Conservation (phyloP, 441 rosid genomes). For the Syzygium syzygioides region DNA sequence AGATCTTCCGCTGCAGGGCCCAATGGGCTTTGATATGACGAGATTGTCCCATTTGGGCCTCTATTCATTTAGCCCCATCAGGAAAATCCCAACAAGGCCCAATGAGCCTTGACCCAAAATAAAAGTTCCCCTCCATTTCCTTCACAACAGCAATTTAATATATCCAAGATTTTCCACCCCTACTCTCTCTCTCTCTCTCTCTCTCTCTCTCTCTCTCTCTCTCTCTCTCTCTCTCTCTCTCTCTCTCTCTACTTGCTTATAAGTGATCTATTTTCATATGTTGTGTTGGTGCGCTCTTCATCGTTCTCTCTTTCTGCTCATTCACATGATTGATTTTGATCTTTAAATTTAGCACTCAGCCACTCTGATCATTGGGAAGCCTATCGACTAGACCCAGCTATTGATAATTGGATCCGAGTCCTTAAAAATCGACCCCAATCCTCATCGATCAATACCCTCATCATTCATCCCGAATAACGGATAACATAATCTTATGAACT, state of each 20-base stretch:
- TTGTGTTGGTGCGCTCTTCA: neutral
- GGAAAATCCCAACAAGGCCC: neutral
- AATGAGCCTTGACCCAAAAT: neutral
- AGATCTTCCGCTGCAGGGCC: neutral
- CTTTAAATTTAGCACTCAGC: neutral
- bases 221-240: neutral
- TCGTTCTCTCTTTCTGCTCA: rapidly evolving
- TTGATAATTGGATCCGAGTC: neutral
- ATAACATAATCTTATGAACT: neutral
- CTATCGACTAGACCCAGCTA: neutral
- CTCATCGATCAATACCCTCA: neutral
- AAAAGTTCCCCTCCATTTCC: neutral
- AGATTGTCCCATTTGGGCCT: neutral
- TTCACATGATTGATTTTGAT: neutral
- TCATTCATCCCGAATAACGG: neutral
- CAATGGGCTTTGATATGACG: neutral
- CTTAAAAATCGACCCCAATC: neutral
- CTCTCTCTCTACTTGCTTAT: neutral
- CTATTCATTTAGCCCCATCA: neutral
- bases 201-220: neutral
- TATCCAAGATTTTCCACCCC: neutral
- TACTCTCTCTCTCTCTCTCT: neutral
- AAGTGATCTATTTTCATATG: neutral
- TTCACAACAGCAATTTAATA: neutral
- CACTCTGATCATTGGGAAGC: neutral